Percentiles rank a stretch among this genome's conserved stretches.
Conservation (phyloP, 2,329 filamentous ascomycete genomes). For the Rhynchosporium agropyri region DNA sequence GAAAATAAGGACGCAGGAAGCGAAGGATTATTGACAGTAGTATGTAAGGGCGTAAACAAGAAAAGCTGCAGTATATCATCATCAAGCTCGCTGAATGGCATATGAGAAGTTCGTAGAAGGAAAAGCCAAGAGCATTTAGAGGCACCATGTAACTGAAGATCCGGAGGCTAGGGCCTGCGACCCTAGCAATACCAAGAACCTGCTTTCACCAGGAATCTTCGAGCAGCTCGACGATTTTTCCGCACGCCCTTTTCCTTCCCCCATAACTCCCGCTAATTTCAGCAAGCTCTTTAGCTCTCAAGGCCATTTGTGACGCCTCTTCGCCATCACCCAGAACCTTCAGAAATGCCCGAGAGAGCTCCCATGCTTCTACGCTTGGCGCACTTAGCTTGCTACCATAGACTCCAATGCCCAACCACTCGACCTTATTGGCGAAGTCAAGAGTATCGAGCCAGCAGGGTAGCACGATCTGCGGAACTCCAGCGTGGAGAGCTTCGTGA, state of each 20-base stretch:
- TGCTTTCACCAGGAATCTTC: conserved; percentile 18
- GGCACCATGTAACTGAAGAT: conserved; percentile 2
- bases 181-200: background rate
- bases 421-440: conserved; percentile 48
- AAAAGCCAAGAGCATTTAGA: background rate
- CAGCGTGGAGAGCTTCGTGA: conserved; percentile 50
- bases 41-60: background rate
- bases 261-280: conserved; percentile 23
- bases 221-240: conserved; percentile 33
- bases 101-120: background rate
- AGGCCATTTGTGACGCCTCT: conserved; percentile 26
- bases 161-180: background rate
- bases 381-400: conserved; percentile 29
- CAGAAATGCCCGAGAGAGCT: conserved; percentile 29
- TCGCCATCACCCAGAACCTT: conserved; percentile 27
- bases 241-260: conserved; percentile 30
- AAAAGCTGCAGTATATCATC: background rate
- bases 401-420: conserved; percentile 48
- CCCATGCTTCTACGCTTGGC: conserved; percentile 26
- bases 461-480: conserved; percentile 50
- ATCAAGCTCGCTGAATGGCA: background rate
- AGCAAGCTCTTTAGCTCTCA: conserved; percentile 29
- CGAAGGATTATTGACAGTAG: conserved; percentile 8
- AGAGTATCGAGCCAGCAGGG: conserved; percentile 52
- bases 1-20: background rate